Evolutionary conservation across 2,329 filamentous ascomycete species (phyloP), one percentile per base, ranked within the genome.

Genomic region (Trichoderma sp.): DNA sequence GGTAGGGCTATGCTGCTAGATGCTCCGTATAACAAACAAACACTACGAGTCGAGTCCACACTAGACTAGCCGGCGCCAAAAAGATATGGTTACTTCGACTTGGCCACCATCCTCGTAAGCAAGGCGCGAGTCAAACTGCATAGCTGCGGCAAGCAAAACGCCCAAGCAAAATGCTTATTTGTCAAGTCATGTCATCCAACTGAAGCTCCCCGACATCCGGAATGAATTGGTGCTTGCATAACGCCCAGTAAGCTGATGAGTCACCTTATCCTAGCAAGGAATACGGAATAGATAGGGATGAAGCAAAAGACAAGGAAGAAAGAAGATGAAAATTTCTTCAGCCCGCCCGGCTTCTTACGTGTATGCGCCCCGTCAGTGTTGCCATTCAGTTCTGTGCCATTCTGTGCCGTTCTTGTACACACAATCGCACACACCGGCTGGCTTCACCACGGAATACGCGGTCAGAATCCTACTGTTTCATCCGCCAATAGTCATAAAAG

Each of bases 181-280:
- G 24, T 36, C 51, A 68, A 68, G 11, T 43, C n/a, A 21, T 11
- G 43, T 26, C 15, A 63, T n/a, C 57, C 9, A 43, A 24, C 21
- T 12, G 21, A 43, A 18, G 39, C 39, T n/a, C 63, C n/a, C 47
- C 63, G 47, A 66, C 24, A 57, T 66, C 63, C 63, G 63, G 39
- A n/a, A n/a, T n/a, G 39, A 32, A 15, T 6, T 66, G 63, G n/a
- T 66, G 63, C 63, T 66, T 66, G 63, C 63, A 66, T 66, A 39
- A 66, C 56, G 21, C 30, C 47, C 43, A 57, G 63, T 66, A 66
- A 66, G 63, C 63, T 34, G 12, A 32, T 66, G 63, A 66, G 47
- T 66, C 63, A 66, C 63, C 21, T n/a, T 7, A 14, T 24, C 3
- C 14, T 47, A 9, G 3, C 47, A 53, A 43, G 39, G 39, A n/a